Evolutionary conservation across 495 filamentous ascomycete genomes (phyloP).

Genomic region (Parachaetomium inaequale): DNA sequence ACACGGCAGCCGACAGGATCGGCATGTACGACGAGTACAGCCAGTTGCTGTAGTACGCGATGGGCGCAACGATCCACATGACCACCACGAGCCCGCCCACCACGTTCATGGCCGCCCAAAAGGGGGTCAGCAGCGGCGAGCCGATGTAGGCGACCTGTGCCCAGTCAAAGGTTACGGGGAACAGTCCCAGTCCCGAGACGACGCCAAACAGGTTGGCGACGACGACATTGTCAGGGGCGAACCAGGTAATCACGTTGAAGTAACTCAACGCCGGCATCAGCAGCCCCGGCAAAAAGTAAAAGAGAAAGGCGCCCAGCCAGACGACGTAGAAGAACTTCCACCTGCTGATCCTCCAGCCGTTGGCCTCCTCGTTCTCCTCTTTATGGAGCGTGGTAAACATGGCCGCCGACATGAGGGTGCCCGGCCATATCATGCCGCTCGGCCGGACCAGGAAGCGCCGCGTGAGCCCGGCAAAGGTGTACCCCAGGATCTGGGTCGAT

Average conservation of each 20-base stretch:
- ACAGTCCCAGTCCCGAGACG: slow-evolving; percentile 78
- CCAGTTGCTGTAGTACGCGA: slow-evolving; percentile 74
- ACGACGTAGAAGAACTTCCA: slow-evolving; percentile 79
- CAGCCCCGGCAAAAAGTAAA: slow-evolving; percentile 85
- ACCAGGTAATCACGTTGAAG: slow-evolving; percentile 90
- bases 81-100: slow-evolving; percentile 78
- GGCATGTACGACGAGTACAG: slow-evolving; percentile 79
- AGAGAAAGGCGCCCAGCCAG: slow-evolving; percentile 60
- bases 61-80: slow-evolving; percentile 84
- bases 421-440: slow-evolving; percentile 89
- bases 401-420: slow-evolving; percentile 79
- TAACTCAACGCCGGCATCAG: slow-evolving; percentile 83
- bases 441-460: slow-evolving; percentile 78
- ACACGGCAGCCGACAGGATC: slow-evolving; percentile 69
- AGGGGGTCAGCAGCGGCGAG: slow-evolving; percentile 80
- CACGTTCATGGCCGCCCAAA: slow-evolving; percentile 89
- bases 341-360: slow-evolving; percentile 79
- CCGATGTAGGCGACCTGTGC: slow-evolving; percentile 88
- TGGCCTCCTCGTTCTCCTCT: slow-evolving; percentile 70
- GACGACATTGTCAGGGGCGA: slow-evolving; percentile 72
- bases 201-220: slow-evolving; percentile 82
- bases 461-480: slow-evolving; percentile 76
- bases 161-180: slow-evolving; percentile 91
- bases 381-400: slow-evolving; percentile 86
- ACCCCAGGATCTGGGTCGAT: slow-evolving; percentile 81